phyloP scores from a whole-genome alignment of 129 eudicot species.

The Mikania micrantha region DNA sequence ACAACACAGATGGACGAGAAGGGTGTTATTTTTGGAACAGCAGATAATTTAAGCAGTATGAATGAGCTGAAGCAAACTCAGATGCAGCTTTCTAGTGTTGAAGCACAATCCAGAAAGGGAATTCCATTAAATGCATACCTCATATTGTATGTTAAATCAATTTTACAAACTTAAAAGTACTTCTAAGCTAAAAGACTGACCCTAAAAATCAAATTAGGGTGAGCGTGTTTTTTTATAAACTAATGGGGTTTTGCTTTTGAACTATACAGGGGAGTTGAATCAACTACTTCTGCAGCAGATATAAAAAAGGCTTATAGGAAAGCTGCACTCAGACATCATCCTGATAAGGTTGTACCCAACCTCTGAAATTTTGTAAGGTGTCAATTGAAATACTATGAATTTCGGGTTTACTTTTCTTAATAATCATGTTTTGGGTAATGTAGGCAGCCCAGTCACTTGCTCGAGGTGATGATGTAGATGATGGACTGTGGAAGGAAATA shows the following conservation, averaged over 20 bases:
- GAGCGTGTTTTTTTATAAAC: not conserved
- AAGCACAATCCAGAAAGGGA: constrained; percentile 56
- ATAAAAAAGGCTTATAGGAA: constrained; percentile 89
- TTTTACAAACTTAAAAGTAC: not conserved
- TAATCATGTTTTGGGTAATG: constrained; percentile 18
- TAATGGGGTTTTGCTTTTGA: constrained; percentile 11
- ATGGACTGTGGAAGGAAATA: constrained; percentile 77
- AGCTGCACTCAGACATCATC: constrained; percentile 97
- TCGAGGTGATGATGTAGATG: constrained; percentile 84
- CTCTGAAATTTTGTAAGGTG: constrained; percentile 6
- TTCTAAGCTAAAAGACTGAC: not conserved
- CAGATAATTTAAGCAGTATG: constrained; percentile 31
- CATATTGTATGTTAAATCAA: constrained; percentile 54
- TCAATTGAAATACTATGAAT: not conserved
- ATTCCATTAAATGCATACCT: constrained; percentile 58
- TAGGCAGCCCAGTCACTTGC: constrained; percentile 81
- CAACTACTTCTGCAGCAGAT: constrained; percentile 69
- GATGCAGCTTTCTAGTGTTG: constrained; percentile 44
- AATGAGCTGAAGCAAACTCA: constrained; percentile 59
- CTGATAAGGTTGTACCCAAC: constrained; percentile 68
- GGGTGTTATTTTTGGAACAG: constrained; percentile 26
- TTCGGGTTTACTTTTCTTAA: not conserved
- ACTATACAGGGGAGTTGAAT: constrained; percentile 66
- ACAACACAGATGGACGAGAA: constrained; percentile 42
- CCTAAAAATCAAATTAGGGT: not conserved